These are phyloP conservation scores for Sporothrix inflata DNA, from an alignment of 2,329 filamentous ascomycete species.

Conservation along the genomic window DNA sequence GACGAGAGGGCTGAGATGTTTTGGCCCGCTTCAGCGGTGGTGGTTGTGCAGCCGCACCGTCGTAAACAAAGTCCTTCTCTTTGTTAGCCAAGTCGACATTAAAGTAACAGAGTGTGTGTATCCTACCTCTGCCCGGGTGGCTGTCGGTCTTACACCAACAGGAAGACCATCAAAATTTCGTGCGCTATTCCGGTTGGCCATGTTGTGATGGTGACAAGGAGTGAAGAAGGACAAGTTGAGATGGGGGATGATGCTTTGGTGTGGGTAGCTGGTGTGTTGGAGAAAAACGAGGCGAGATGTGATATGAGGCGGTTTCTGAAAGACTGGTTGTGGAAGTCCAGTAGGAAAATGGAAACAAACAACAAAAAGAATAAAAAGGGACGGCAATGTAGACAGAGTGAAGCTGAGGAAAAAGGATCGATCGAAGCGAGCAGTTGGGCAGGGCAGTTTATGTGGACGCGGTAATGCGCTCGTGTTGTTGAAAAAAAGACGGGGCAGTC, in stretches of 20 bases:
- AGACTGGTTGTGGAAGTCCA: background rate
- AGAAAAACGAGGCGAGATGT: constrained; percentile 5
- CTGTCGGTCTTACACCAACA: background rate
- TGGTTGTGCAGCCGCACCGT: background rate
- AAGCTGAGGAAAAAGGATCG: background rate
- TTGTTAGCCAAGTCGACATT: background rate
- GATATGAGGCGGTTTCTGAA: background rate
- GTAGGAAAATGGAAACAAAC: background rate
- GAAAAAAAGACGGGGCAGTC: constrained; percentile 17
- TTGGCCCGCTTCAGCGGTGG: constrained; percentile 29
- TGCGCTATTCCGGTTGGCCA: background rate
- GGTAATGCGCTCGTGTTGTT: background rate
- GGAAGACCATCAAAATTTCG: background rate
- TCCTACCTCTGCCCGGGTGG: background rate
- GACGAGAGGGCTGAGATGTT: background rate
- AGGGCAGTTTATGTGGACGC: constrained; percentile 18
- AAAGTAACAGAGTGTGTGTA: background rate
- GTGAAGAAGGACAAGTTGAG: background rate
- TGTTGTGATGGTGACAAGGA: background rate
- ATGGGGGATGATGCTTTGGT: background rate
- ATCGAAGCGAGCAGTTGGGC: background rate
- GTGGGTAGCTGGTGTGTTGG: background rate
- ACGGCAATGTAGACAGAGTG: background rate
- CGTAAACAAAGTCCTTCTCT: background rate
- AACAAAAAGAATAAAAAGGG: background rate